These are phyloP conservation scores for Cucumis melo DNA, from an alignment of 306 rosid species.

Conservation along the genomic window DNA sequence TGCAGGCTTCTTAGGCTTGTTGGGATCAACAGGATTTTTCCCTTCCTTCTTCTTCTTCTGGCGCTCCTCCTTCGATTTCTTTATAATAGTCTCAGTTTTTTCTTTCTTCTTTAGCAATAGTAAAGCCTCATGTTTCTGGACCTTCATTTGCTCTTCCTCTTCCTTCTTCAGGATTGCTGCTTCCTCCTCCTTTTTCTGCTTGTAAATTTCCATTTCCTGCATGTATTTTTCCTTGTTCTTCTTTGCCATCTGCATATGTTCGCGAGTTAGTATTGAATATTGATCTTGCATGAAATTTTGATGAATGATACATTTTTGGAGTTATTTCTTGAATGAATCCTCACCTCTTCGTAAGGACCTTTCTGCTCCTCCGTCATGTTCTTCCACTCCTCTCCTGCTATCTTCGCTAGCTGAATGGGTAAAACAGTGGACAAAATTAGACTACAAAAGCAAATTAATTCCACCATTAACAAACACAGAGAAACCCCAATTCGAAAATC, in stretches of 20 bases:
- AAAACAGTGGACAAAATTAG: background rate
- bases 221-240: conserved; percentile 64
- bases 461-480: background rate
- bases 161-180: conserved; percentile 46
- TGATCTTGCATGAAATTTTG: background rate
- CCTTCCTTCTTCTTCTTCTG: conserved; percentile 69
- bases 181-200: conserved; percentile 65
- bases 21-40: conserved; percentile 49
- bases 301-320: background rate
- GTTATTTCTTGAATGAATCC: background rate
- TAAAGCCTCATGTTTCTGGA: conserved; percentile 79
- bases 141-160: conserved; percentile 66
- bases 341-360: conserved; percentile 75
- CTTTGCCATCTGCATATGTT: conserved; percentile 43
- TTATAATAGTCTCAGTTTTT: conserved; percentile 66
- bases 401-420: conserved; percentile 40
- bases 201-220: conserved; percentile 65
- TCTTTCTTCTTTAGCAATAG: conserved; percentile 80
- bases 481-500: background rate
- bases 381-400: conserved; percentile 83
- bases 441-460: background rate
- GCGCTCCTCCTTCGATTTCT: conserved; percentile 54
- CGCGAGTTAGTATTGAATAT: background rate
- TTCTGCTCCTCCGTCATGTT: conserved; percentile 50
- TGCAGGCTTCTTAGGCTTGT: conserved; percentile 84